Percentiles rank a stretch among this genome's conserved stretches.
Conservation (phyloP, 208 protist genomes). For the Wallacemonas sp. region DNA sequence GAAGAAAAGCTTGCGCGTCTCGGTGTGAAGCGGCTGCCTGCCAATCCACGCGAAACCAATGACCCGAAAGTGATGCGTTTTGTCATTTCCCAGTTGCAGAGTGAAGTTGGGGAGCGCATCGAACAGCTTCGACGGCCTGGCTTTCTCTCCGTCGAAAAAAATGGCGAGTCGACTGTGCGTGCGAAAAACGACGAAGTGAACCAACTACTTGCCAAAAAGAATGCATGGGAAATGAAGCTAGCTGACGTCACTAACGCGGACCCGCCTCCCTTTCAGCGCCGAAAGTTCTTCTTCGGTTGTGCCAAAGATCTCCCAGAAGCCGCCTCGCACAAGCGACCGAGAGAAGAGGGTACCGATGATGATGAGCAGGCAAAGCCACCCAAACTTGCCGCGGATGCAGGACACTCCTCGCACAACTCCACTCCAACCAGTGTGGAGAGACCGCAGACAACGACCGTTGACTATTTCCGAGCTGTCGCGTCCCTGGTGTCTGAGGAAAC, state of each 20-base stretch:
- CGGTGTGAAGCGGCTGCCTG: slow-evolving; percentile 59
- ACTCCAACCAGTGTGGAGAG: neutral
- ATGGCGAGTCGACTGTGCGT: slow-evolving; percentile 71
- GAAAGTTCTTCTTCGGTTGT: slow-evolving; percentile 78
- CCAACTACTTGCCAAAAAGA: slow-evolving; percentile 55
- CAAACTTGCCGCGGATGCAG: no score
- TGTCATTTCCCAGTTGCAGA: slow-evolving; percentile 64
- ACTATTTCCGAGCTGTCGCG: slow-evolving; percentile 10
- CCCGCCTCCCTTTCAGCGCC: slow-evolving; percentile 2
- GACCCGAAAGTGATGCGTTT: slow-evolving; percentile 67
- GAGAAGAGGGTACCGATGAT: slow-evolving; percentile 8
- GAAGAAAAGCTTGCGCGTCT: slow-evolving; percentile 61
- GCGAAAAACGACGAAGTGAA: slow-evolving; percentile 83
- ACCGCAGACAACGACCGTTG: neutral
- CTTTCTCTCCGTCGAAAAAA: slow-evolving; percentile 66
- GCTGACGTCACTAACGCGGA: slow-evolving; percentile 24
- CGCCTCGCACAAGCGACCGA: slow-evolving; percentile 18
- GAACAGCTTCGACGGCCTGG: slow-evolving; percentile 52
- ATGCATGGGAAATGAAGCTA: slow-evolving; percentile 64
- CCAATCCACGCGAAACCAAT: slow-evolving; percentile 59
- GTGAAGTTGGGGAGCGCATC: slow-evolving; percentile 76
- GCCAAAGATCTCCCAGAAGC: slow-evolving; percentile 75
- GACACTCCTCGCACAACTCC: neutral
- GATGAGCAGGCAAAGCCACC: slow-evolving; percentile 7
- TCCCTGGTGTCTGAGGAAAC: slow-evolving; percentile 13